These are phyloP conservation scores for Pseudoturritis turrita DNA, from an alignment of 345 rosid species.

Conservation along the genomic window DNA sequence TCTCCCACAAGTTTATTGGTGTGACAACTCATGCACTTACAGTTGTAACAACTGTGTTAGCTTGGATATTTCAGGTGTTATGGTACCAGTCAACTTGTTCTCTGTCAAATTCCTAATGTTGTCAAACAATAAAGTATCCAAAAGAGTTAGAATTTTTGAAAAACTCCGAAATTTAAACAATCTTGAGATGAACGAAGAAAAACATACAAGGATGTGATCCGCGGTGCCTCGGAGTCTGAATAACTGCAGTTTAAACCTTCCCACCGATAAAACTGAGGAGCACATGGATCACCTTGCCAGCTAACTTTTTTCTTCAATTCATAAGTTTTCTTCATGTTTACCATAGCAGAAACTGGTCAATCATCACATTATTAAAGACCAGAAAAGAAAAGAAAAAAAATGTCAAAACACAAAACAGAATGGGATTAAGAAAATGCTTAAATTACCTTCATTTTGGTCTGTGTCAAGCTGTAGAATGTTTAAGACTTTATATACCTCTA, in stretches of 20 bases:
- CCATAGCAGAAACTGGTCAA: slow-evolving; percentile 30
- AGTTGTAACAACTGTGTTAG: slow-evolving; percentile 29
- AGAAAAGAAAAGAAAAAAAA: neutral
- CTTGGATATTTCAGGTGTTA: slow-evolving; percentile 29
- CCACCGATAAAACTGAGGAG: slow-evolving; percentile 29
- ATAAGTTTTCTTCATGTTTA: slow-evolving; percentile 36
- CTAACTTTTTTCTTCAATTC: slow-evolving; percentile 17
- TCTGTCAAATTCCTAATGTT: slow-evolving; percentile 29
- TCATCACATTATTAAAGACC: neutral
- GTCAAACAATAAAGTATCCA: neutral
- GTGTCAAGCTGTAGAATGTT: slow-evolving; percentile 16
- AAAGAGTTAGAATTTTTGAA: neutral
- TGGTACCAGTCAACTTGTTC: slow-evolving; percentile 28
- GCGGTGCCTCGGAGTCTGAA: slow-evolving; percentile 3
- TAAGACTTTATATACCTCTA: slow-evolving; percentile 29
- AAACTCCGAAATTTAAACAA: neutral
- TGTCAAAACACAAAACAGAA: neutral
- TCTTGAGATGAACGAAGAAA: neutral
- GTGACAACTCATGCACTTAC: slow-evolving; percentile 27
- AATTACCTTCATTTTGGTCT: slow-evolving; percentile 28
- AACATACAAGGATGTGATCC: slow-evolving; percentile 46
- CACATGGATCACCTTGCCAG: slow-evolving; percentile 59
- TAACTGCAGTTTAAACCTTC: slow-evolving; percentile 40
- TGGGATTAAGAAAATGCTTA: neutral
- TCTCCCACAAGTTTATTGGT: neutral